phyloP scores from a whole-genome alignment of 1,284 basidiomycete species.

The Cerrena zonata region DNA sequence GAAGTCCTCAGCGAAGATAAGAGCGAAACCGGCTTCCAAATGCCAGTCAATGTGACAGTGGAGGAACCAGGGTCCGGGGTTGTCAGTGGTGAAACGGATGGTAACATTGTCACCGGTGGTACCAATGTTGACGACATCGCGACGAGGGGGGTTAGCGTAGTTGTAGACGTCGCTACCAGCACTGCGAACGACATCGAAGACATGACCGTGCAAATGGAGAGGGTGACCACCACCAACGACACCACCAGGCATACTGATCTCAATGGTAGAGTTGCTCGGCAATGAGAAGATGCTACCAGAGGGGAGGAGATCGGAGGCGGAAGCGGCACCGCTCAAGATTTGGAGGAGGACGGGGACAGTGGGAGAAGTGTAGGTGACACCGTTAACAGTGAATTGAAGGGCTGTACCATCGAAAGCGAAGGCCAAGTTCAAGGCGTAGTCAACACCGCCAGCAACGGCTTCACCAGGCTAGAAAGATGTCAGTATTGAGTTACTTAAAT shows the following conservation, averaged over 20 bases:
- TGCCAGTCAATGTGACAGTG: constrained; percentile 32
- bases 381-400: constrained; percentile 25
- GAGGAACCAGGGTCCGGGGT: constrained; percentile 29
- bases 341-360: constrained; percentile 34
- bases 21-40: constrained; percentile 25
- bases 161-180: constrained; percentile 24
- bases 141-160: constrained; percentile 27
- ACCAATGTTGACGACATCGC: constrained; percentile 29
- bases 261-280: constrained; percentile 28
- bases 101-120: constrained; percentile 26
- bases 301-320: constrained; percentile 29
- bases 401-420: constrained; percentile 15
- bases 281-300: constrained; percentile 29
- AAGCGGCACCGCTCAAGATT: constrained; percentile 29
- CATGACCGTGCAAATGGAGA: constrained; percentile 36
- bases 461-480: constrained; percentile 23
- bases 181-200: constrained; percentile 25
- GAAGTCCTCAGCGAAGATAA: constrained; percentile 28
- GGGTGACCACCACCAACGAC: constrained; percentile 32
- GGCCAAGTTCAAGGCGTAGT: constrained; percentile 24
- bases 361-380: constrained; percentile 21
- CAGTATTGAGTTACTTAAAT: not conserved
- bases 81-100: constrained; percentile 25
- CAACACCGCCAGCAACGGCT: constrained; percentile 22
- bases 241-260: constrained; percentile 31